phyloP scores from a whole-genome alignment of 192 early-diverging fungal species.

The Rhizophagus sp. region DNA sequence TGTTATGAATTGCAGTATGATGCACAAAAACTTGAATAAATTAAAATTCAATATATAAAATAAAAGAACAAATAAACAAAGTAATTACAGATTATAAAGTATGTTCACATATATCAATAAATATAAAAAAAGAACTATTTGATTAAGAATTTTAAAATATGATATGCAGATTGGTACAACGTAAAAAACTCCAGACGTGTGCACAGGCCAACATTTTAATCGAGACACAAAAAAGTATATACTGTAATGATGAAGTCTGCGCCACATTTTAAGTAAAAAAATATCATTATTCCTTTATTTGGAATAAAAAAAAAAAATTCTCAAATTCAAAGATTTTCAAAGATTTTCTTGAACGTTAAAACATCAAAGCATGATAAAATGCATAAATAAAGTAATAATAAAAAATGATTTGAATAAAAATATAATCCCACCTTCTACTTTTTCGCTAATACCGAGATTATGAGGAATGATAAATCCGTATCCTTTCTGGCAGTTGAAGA shows the following conservation, averaged over 20 bases:
- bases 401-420: neutral
- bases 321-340: neutral
- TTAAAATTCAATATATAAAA: slow-evolving; percentile 25
- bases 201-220: neutral
- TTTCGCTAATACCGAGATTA: slow-evolving; percentile 55
- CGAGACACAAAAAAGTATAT: neutral
- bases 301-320: slow-evolving; percentile 12
- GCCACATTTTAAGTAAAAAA: neutral
- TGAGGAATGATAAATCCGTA: slow-evolving; percentile 87
- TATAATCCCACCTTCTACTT: slow-evolving; percentile 69
- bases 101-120: neutral
- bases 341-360: neutral
- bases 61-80: slow-evolving; percentile 22
- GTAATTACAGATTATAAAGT: slow-evolving; percentile 21
- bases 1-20: slow-evolving; percentile 74
- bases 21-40: slow-evolving; percentile 70
- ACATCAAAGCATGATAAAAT: neutral
- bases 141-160: neutral
- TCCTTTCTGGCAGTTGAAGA: slow-evolving; percentile 85
- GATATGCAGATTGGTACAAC: slow-evolving; percentile 5
- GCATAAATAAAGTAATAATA: neutral
- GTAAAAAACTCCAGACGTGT: neutral
- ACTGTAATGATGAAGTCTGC: neutral
- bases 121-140: neutral
- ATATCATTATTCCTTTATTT: neutral